Percentiles rank a stretch among this genome's conserved stretches.
phyloP scores from a whole-genome alignment of 2,329 filamentous ascomycete species.

The Ramularia endophylla region DNA sequence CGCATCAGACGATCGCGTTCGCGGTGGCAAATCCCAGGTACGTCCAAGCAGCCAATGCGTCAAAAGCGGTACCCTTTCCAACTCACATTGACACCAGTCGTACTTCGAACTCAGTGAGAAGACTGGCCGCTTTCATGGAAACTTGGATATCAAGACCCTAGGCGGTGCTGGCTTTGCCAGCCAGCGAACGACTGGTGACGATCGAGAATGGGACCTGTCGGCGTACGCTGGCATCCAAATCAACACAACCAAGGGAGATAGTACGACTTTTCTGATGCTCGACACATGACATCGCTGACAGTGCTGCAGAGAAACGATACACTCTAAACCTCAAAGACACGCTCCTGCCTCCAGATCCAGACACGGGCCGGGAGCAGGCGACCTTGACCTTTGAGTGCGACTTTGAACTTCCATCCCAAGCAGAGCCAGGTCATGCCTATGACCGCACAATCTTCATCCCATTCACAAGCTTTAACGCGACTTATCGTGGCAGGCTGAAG shows the following conservation, averaged over 20 bases:
- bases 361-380: constrained; percentile 65
- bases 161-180: constrained; percentile 79
- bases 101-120: constrained; percentile 38
- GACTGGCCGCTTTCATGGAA: constrained; percentile 56
- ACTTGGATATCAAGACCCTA: constrained; percentile 66
- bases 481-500: constrained; percentile 64
- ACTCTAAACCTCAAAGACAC: constrained; percentile 71
- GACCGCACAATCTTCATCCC: constrained; percentile 47
- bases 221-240: constrained; percentile 41
- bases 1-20: constrained; percentile 68
- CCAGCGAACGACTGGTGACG: constrained; percentile 59
- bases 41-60: neutral
- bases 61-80: neutral
- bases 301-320: constrained; percentile 53
- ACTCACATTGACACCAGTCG: constrained; percentile 27
- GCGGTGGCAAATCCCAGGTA: constrained; percentile 61
- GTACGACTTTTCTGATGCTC: too few relatives aligned
- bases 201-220: constrained; percentile 58
- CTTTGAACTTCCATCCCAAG: constrained; percentile 43
- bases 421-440: constrained; percentile 18
- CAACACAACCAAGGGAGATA: constrained; percentile 15
- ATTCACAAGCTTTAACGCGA: constrained; percentile 63
- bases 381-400: constrained; percentile 69
- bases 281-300: constrained; percentile 2
- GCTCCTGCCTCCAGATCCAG: constrained; percentile 49